Base-by-base conservation (phyloP, 345 rosid species). In the Syzygium aromaticum region DNA sequence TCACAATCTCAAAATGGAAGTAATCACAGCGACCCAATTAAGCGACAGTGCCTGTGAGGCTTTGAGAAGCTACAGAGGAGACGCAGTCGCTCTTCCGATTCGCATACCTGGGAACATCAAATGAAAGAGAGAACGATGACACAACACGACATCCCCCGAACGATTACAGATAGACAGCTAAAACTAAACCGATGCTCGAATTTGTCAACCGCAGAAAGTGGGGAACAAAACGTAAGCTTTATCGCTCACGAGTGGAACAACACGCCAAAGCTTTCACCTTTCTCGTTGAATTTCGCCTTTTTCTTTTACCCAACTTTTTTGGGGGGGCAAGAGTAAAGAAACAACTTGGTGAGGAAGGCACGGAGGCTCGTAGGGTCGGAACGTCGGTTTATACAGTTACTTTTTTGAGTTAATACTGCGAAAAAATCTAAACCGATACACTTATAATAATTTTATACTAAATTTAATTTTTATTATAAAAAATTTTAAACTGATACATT, bases 401-500 rank as follows among this genome's bases (percentile, higher is more conserved):
- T 19, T 54, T 54, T 54, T 54, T 19, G 1, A 5, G 7, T 43
- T 43, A 43, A 43, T 43, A 43, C 1, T 43, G 6, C 46, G 46
- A 43, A 43, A 43, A 43, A 3, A 0, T 7, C 0, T 43, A 43
- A 43, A 43, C 7, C 6, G 0, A 43, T 5, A 43, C 1, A 43
- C 1, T 5, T 43, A 6, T 43, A 7, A 43, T 43, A 43, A 43
- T 43, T 43, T 43, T 43, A 43, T 43, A 5, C 1, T 43, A 43
- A 43, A 43, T 43, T 43, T 43, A 43, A 5, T 43, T 43, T 43
- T 43, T 43, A 43, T 5, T 7, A 43, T 5, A 43, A 43, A 43
- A 43, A 43, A 43, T 43, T 0, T 5, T 7, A 43, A 43, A 43
- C 46, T 43, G 1, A 1, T 43, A 43, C 1, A 6, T 7, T 43